Percentiles rank a stretch among this genome's conserved stretches.
Conservation (phyloP, 352 stramenopile genomes). For the Globisporangium heterothallicum region DNA sequence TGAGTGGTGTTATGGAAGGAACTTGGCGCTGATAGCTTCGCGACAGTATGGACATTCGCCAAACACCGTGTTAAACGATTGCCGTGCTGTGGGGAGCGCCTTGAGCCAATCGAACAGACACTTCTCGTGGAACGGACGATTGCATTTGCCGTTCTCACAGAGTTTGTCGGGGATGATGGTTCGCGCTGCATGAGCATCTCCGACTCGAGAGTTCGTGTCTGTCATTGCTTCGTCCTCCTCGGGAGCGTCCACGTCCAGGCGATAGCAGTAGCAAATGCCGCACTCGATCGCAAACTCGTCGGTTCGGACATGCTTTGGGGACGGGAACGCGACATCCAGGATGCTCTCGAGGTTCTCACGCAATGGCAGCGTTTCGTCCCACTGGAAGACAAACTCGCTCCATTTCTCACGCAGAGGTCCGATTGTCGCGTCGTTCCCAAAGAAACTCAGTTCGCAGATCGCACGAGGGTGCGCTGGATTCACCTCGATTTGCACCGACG, state of each 20-base stretch:
- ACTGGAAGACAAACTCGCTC: conserved; percentile 46
- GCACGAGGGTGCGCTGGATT: conserved; percentile 30
- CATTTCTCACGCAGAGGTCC: conserved; percentile 49
- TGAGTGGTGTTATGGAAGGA: conserved; percentile 22
- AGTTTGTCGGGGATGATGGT: conserved; percentile 71
- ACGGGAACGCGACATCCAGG: conserved; percentile 58
- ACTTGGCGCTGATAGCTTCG: conserved; percentile 81
- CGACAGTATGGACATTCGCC: conserved; percentile 88
- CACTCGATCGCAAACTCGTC: conserved; percentile 83
- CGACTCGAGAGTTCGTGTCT: not conserved
- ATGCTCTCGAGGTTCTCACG: conserved; percentile 68
- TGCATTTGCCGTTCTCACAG: conserved; percentile 83
- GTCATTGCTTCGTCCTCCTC: not conserved
- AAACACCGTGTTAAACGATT: conserved; percentile 89
- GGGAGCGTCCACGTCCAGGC: conserved; percentile 34
- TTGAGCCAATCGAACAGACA: conserved; percentile 90
- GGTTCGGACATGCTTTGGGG: conserved; percentile 30
- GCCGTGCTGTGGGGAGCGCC: conserved; percentile 76
- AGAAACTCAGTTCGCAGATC: conserved; percentile 67
- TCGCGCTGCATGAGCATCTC: not conserved
- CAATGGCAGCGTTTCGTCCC: conserved; percentile 43
- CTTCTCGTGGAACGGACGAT: conserved; percentile 80
- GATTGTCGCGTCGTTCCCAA: conserved; percentile 60
- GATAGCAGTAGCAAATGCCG: conserved; percentile 88
- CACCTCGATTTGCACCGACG: conserved; percentile 74